Evolutionary conservation across 1,139 yeast genomes (phyloP), one percentile per base, ranked within the genome.

Genomic region (Debaryomyces subglobosus): DNA sequence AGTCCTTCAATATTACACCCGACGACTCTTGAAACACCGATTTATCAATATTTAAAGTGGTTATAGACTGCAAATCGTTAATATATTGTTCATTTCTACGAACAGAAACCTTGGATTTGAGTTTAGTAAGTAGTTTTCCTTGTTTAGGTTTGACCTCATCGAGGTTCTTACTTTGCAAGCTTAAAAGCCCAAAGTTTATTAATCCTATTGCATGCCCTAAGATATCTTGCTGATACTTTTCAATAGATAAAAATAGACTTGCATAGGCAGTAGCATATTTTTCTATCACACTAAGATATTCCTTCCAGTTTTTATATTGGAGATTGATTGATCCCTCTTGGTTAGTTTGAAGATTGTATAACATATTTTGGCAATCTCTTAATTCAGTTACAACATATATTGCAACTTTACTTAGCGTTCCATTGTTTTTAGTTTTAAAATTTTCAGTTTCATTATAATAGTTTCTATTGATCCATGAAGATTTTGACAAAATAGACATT

Each of bases 151-250:
- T 48, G 4, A 53, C 39, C 9, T 56, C 61, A 12, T 58, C 52
- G 12, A 63, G 33, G 23, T 60, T 60, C 51, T 73, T 74, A 45
- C 74, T 71, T 49, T 77, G 80, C 18, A 77, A 60, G 20, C 63
- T 61, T n/a, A 76, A 54, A 13, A 76, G 60, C 24, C 78, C 60
- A 45, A 64, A 74, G 47, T 74, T 72, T 4, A 74, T 57, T 16
- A 76, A 57, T 0, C 81, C 81, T 20, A 77, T 64, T 0, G 81
- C 78, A 37, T 66, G 68, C 0, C 81, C 81, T 9, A 75, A 44
- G 47, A 69, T 67, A 43, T 66, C 61, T 43, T 74, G 71, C 50
- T 72, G 77, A 53, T 77, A 75, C 45, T 67, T 61, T 49, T 76
- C 81, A 36, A 75, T 69, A 0, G 79, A 62, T 18, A 75, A 62